A percentile compares a stretch with the other conserved stretches of the same genome.
phyloP scores from a whole-genome alignment of 371 early-diverging fungal species.

The Mucor irregularis region DNA sequence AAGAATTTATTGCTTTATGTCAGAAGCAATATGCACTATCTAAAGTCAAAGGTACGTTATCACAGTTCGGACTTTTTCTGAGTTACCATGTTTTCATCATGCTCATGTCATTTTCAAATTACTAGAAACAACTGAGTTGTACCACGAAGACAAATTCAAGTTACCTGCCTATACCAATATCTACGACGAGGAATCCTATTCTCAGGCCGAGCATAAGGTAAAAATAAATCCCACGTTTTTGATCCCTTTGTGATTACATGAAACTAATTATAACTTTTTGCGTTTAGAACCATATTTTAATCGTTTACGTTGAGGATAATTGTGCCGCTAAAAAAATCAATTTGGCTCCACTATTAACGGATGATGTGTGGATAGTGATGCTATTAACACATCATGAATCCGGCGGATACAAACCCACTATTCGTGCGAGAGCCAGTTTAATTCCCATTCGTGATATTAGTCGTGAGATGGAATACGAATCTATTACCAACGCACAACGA shows the following conservation, averaged over 20 bases:
- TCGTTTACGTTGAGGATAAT: constrained; percentile 46
- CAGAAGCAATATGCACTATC: constrained; percentile 20
- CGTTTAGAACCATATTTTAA: constrained; percentile 44
- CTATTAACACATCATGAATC: constrained; percentile 20
- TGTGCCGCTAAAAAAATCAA: constrained; percentile 1
- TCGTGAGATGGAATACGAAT: constrained; percentile 24
- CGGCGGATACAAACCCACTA: constrained; percentile 14
- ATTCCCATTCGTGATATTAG: constrained; percentile 22
- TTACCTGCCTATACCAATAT: constrained; percentile 22
- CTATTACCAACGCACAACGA: background rate
- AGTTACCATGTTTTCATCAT: constrained; percentile 9
- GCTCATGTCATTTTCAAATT: background rate
- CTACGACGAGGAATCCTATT: constrained; percentile 15
- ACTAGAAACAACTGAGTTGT: constrained; percentile 22
- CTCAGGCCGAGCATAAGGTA: constrained; percentile 11
- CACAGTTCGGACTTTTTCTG: background rate
- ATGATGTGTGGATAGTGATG: constrained; percentile 41
- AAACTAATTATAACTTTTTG: too few relatives aligned
- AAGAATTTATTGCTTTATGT: constrained; percentile 13
- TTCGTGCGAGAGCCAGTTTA: constrained; percentile 20
- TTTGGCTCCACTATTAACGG: constrained; percentile 7
- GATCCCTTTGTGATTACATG: too few relatives aligned
- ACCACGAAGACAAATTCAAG: constrained; percentile 15
- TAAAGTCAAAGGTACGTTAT: constrained; percentile 15
- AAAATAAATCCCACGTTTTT: background rate